Evolutionary conservation across 148 eudicot species (phyloP).

Genomic region (Spergularia bocconei): DNA sequence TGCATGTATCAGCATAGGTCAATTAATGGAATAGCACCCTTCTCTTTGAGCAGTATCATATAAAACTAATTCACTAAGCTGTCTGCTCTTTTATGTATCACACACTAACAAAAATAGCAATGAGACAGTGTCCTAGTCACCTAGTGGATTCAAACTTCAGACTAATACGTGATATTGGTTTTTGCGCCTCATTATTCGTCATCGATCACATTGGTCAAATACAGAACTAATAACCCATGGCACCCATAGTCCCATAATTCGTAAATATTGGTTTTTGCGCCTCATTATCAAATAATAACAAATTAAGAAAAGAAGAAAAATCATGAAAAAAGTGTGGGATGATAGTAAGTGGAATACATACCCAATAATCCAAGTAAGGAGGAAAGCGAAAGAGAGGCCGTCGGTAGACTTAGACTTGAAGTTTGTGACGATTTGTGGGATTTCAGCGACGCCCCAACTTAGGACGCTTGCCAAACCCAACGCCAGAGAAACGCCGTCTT

Average conservation of each 20-base stretch:
- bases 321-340: not conserved
- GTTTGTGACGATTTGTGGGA: constrained; percentile 79
- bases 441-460: constrained; percentile 72
- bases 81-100: too few relatives aligned
- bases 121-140: too few relatives aligned
- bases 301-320: not conserved
- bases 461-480: constrained; percentile 61
- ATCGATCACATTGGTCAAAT: too few relatives aligned
- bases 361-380: constrained; percentile 82
- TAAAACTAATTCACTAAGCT: too few relatives aligned
- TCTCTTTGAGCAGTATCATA: too few relatives aligned
- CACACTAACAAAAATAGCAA: too few relatives aligned
- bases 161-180: too few relatives aligned
- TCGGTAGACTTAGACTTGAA: constrained; percentile 56
- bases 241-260: too few relatives aligned
- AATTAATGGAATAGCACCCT: not conserved
- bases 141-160: too few relatives aligned
- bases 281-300: not conserved
- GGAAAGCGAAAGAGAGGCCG: constrained; percentile 67
- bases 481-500: constrained; percentile 42
- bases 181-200: too few relatives aligned
- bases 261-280: too few relatives aligned
- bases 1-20: not conserved
- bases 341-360: not conserved
- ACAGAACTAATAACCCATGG: too few relatives aligned